Base-by-base conservation (phyloP, 2,329 filamentous ascomycete species). In the Colletotrichum sp. region DNA sequence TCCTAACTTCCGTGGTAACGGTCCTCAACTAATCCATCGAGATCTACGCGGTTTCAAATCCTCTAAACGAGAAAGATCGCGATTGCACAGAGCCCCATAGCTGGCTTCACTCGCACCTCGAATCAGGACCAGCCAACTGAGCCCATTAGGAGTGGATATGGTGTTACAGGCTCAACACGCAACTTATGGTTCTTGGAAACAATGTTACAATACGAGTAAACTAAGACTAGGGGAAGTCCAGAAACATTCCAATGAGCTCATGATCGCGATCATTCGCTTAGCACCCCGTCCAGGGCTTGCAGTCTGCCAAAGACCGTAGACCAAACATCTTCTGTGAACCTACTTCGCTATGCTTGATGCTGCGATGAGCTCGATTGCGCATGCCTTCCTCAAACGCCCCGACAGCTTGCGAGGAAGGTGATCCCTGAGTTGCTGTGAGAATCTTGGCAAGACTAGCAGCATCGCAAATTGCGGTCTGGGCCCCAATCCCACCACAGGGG, bases 401-500 rank as follows among this genome's bases (percentile, higher is more conserved):
- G 4, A 71, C 28, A 6, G n/a, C 61, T 24, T 58, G 30, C 4
- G 69, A 32, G 2, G 69, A 30, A 21, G 69, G 69, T 8, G 43
- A 71, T 6, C 43, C 69, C 16, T 67, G 48, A 6, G 32, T 18
- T 1, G 61, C 48, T 4, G 18, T 16, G 24, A 67, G 30, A 21
- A 34, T 26, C 16, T 71, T 60, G 4, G 32, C 69, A 1, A 71
- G 43, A n/a, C 62, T 48, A 12, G 61, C 32, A 43, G 69, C 69
- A 3, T 71, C 69, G 26, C 69, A 71, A 8, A 71, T 71, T 2
- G 69, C 69, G 2, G 61, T 71, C 32, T 71, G 69, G 8, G 69
- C 69, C 6, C 91, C 90, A 13, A 90, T 86, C 0, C 90, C 90
- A 0, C 88, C 89, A 0, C 88, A 88, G 0, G 91, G 90, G 0